Percentiles rank a stretch among this genome's conserved stretches.
These are phyloP conservation scores for Tricholoma terreum DNA, from an alignment of 768 basidiomycete species.

Conservation along the genomic window DNA sequence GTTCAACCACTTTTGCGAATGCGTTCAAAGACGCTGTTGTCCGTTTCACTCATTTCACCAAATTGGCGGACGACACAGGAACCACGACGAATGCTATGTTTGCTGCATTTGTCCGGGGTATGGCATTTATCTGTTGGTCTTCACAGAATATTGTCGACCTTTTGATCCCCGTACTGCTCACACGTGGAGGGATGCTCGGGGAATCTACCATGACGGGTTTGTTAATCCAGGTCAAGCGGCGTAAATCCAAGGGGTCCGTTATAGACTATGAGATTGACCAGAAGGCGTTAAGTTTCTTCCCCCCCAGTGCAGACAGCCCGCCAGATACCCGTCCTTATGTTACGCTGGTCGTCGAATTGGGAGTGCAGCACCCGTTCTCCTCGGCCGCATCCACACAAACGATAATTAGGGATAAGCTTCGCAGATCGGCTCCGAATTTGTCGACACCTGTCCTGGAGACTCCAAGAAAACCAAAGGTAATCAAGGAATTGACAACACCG, in stretches of 20 bases:
- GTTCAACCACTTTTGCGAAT: not conserved
- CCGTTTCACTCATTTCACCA: not conserved
- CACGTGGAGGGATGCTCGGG: not conserved
- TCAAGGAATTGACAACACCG: too few relatives aligned
- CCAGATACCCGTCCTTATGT: too few relatives aligned
- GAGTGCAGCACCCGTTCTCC: too few relatives aligned
- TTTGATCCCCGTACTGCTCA: too few relatives aligned
- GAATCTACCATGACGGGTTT: not conserved
- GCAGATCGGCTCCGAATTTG: not conserved
- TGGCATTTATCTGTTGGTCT: too few relatives aligned
- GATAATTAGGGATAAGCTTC: not conserved
- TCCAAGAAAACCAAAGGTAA: not conserved
- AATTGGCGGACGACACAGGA: not conserved
- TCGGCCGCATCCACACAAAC: too few relatives aligned
- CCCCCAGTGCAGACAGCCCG: too few relatives aligned
- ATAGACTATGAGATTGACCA: too few relatives aligned
- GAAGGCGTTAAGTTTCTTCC: too few relatives aligned
- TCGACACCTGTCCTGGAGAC: too few relatives aligned
- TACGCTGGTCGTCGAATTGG: too few relatives aligned
- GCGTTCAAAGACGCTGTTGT: not conserved
- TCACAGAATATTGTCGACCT: too few relatives aligned
- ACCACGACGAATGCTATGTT: not conserved
- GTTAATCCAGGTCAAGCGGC: not conserved
- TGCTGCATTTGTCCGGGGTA: not conserved
- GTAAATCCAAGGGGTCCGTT: not conserved